phyloP scores from a whole-genome alignment of 352 stramenopile genomes.

The Globisporangium apiculatum region DNA sequence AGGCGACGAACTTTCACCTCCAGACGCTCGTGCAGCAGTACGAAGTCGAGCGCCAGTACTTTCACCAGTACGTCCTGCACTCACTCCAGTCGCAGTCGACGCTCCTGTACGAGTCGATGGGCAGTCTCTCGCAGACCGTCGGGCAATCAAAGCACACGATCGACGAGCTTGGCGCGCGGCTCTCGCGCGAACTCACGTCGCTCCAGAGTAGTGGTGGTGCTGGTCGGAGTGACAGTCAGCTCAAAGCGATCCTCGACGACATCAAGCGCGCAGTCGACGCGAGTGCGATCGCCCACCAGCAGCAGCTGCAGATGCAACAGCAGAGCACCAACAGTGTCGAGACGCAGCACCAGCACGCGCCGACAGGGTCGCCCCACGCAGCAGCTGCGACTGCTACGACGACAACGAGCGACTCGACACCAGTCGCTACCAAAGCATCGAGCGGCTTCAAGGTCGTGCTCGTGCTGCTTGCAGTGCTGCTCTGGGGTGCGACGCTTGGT shows the following conservation, averaged over 20 bases:
- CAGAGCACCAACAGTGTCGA: background rate
- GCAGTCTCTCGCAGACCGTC: slow-evolving; percentile 14
- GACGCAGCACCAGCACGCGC: background rate
- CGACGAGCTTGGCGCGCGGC: slow-evolving; percentile 11
- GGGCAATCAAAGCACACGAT: slow-evolving; percentile 16
- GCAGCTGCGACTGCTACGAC: too few relatives aligned
- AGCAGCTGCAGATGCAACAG: background rate
- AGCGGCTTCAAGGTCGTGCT: slow-evolving; percentile 4
- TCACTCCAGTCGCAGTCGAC: slow-evolving; percentile 17
- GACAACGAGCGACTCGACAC: background rate
- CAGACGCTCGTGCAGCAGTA: slow-evolving; percentile 20
- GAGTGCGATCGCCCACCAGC: slow-evolving; percentile 1
- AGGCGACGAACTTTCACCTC: slow-evolving; percentile 25
- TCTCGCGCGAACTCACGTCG: slow-evolving; percentile 14
- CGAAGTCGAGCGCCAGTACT: slow-evolving; percentile 26
- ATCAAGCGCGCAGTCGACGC: slow-evolving; percentile 14
- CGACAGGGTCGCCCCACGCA: slow-evolving; percentile 1
- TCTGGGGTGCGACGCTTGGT: slow-evolving; percentile 15
- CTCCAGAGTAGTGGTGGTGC: slow-evolving; percentile 6
- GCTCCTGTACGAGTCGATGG: slow-evolving; percentile 19
- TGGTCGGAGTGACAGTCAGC: slow-evolving; percentile 10
- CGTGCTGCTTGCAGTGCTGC: slow-evolving; percentile 10
- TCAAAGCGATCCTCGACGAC: slow-evolving; percentile 14
- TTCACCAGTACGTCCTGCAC: slow-evolving; percentile 26
- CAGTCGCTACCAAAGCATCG: background rate